These are phyloP conservation scores for Gentiana macrophylla DNA, from an alignment of 257 asterid species.

Conservation along the genomic window DNA sequence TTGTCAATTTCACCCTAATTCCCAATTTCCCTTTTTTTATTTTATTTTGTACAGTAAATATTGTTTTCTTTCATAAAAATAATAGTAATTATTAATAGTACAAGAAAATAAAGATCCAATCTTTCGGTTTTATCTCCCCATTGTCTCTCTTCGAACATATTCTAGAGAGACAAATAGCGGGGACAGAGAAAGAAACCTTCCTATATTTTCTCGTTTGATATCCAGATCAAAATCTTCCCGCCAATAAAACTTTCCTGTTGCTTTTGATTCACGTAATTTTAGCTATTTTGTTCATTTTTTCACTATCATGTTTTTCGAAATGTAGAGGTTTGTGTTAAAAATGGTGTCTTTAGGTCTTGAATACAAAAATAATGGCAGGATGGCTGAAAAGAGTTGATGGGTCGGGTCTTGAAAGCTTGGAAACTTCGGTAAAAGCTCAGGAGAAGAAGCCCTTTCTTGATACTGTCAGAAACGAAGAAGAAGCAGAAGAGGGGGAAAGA, in stretches of 20 bases:
- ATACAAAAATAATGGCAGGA: slow-evolving; percentile 50
- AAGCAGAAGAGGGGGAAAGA: neutral
- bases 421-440: slow-evolving; percentile 7
- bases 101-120: slow-evolving; percentile 12
- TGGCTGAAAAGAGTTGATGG: slow-evolving; percentile 38
- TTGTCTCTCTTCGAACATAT: slow-evolving; percentile 1
- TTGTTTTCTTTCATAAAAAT: neutral
- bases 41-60: neutral
- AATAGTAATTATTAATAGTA: too few species aligned
- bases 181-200: slow-evolving; percentile 19
- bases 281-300: too few species aligned
- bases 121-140: slow-evolving; percentile 2
- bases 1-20: neutral
- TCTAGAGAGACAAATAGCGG: slow-evolving; percentile 41
- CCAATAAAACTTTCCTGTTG: slow-evolving; percentile 5
- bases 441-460: slow-evolving; percentile 1
- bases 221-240: slow-evolving; percentile 16
- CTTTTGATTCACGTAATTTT: too few species aligned
- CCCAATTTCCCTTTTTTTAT: neutral
- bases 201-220: slow-evolving; percentile 2
- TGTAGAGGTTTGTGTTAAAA: too few species aligned
- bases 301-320: too few species aligned
- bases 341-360: slow-evolving; percentile 35
- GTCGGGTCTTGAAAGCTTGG: slow-evolving; percentile 26
- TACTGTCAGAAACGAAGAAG: slow-evolving; percentile 1